phyloP scores from a whole-genome alignment of 2,329 filamentous ascomycete species.

The Ceratocystis harringtonii region DNA sequence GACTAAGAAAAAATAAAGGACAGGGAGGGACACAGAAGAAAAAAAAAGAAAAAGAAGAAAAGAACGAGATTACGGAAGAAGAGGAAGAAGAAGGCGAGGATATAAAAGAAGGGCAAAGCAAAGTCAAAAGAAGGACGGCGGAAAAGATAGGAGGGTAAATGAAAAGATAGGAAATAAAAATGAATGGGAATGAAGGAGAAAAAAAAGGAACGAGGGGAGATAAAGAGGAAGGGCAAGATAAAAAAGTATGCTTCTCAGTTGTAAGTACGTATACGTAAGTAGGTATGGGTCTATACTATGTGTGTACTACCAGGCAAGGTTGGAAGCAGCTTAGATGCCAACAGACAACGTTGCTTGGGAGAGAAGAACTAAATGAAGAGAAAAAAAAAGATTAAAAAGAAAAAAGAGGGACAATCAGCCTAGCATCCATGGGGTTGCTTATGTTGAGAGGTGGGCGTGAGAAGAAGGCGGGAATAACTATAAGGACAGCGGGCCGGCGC shows the following conservation, averaged over 20 bases:
- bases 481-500: slow-evolving; percentile 2
- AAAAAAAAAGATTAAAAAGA: neutral
- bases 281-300: neutral
- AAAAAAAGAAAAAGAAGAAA: neutral
- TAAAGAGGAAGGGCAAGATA: neutral
- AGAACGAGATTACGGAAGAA: neutral
- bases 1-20: slow-evolving; percentile 1
- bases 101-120: slow-evolving; percentile 3
- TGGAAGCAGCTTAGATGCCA: neutral
- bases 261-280: neutral
- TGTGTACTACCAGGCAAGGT: neutral
- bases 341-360: neutral
- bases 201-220: neutral
- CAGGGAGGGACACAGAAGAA: neutral
- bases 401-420: neutral
- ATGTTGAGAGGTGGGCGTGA: too few species aligned
- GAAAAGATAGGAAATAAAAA: neutral
- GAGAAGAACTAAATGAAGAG: neutral
- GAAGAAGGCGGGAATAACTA: slow-evolving; percentile 1
- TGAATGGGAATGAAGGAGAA: neutral
- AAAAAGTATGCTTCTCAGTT: neutral
- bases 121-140: neutral
- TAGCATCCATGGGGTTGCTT: neutral
- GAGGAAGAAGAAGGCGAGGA: neutral
- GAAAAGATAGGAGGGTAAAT: neutral